Percentiles rank a stretch among this genome's conserved stretches.
Conservation (phyloP, 352 stramenopile species). For the Pythium graminicola region DNA sequence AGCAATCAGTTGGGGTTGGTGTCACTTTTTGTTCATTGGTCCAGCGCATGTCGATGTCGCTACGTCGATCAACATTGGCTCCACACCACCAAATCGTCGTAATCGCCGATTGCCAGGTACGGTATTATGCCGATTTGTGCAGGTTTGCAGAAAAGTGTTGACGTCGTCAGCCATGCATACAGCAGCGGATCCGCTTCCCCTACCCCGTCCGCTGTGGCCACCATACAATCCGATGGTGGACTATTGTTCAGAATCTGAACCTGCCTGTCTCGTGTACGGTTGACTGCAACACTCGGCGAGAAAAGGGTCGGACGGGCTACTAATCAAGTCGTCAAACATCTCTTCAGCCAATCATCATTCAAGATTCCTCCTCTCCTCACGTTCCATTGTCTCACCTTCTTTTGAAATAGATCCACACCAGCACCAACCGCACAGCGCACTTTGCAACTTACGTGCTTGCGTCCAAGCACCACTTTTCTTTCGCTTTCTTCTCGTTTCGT, state of each 20-base stretch:
- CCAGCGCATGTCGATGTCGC: too few species aligned
- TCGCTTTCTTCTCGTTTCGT: background rate
- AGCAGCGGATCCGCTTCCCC: slow-evolving; percentile 8
- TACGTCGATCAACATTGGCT: too few species aligned
- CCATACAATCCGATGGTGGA: background rate
- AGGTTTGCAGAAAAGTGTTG: slow-evolving; percentile 16
- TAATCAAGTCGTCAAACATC: background rate
- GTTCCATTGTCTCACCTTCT: slow-evolving; percentile 14
- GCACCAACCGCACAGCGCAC: background rate
- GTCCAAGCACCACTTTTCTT: slow-evolving; percentile 14
- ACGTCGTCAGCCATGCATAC: slow-evolving; percentile 6
- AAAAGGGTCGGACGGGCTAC: slow-evolving; percentile 1
- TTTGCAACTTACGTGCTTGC: slow-evolving; percentile 22
- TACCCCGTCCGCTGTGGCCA: slow-evolving; percentile 9
- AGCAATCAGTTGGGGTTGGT: too few species aligned
- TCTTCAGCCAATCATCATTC: slow-evolving; percentile 11
- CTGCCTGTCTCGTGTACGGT: slow-evolving; percentile 3
- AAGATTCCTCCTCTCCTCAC: slow-evolving; percentile 1
- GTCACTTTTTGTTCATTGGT: too few species aligned
- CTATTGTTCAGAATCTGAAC: slow-evolving; percentile 4
- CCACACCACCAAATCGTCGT: too few species aligned
- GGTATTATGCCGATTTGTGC: background rate
- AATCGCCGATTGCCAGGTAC: too few species aligned
- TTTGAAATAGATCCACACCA: slow-evolving; percentile 12
- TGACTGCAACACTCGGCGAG: slow-evolving; percentile 4